phyloP scores from a whole-genome alignment of 2,329 filamentous ascomycete species.

The Penicillium sp. region DNA sequence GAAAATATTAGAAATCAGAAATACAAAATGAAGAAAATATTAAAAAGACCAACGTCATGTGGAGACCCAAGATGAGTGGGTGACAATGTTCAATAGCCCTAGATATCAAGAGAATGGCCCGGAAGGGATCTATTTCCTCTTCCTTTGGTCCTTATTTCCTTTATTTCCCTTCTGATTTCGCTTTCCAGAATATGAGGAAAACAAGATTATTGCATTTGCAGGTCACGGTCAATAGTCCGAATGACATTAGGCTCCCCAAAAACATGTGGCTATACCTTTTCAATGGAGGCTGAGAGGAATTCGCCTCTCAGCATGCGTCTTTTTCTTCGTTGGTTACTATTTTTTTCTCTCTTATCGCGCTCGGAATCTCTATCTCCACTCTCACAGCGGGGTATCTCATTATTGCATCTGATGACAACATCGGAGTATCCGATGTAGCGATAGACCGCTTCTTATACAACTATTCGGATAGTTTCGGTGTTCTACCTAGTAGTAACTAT shows the following conservation, averaged over 20 bases:
- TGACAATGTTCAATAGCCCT: background rate
- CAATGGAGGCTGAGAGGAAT: constrained; percentile 1
- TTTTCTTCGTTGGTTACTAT: background rate
- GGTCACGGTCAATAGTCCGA: background rate
- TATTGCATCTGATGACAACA: constrained; percentile 8
- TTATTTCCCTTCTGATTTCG: background rate
- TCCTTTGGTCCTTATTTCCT: background rate
- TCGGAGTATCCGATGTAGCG: background rate
- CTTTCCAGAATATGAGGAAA: background rate
- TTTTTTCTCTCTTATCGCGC: constrained; percentile 2
- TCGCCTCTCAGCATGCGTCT: constrained; percentile 2
- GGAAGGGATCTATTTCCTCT: background rate
- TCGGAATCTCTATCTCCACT: background rate
- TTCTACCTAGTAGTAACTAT: background rate
- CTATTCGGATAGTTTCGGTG: constrained; percentile 1
- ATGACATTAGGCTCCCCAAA: background rate
- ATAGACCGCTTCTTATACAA: constrained; percentile 1
- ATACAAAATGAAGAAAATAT: background rate
- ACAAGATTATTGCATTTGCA: background rate
- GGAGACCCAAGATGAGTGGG: background rate
- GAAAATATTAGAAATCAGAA: background rate
- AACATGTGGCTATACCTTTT: background rate
- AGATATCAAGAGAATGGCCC: background rate
- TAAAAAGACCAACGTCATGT: background rate
- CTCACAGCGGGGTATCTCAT: background rate